Evolutionary conservation across 169 alveolate genomes (phyloP).

Genomic region (Hepatocystis sp.): DNA sequence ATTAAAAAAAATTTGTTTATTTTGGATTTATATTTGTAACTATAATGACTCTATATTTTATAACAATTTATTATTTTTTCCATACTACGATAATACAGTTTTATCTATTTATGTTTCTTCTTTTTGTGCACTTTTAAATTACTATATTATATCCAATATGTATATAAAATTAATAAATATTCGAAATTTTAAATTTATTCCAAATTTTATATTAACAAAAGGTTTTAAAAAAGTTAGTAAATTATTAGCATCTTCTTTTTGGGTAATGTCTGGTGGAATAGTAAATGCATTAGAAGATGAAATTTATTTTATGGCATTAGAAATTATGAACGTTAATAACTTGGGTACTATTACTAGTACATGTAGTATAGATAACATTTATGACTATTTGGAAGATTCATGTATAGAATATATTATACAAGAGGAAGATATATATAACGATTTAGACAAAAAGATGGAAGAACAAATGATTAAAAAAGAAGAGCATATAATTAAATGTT

Average conservation of each 20-base stretch:
- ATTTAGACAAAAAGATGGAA: constrained; percentile 47
- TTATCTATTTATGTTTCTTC: constrained; percentile 41
- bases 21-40: constrained; percentile 32
- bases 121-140: constrained; percentile 36
- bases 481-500: too few species aligned
- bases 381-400: constrained; percentile 20
- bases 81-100: constrained; percentile 40
- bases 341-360: too few species aligned
- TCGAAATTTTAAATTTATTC: constrained; percentile 1
- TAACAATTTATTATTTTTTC: constrained; percentile 23
- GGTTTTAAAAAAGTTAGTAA: constrained; percentile 29
- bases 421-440: constrained; percentile 54
- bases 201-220: constrained; percentile 1
- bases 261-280: constrained; percentile 15
- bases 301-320: too few species aligned
- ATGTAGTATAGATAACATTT: too few species aligned
- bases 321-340: too few species aligned
- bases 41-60: constrained; percentile 20
- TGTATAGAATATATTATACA: constrained; percentile 8
- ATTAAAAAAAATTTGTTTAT: constrained; percentile 34
- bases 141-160: constrained; percentile 39
- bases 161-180: constrained; percentile 32
- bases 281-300: constrained; percentile 24
- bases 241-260: constrained; percentile 19
- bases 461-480: constrained; percentile 17